phyloP scores from a whole-genome alignment of 352 stramenopile genomes.

The Phytophthora fragariaefolia region DNA sequence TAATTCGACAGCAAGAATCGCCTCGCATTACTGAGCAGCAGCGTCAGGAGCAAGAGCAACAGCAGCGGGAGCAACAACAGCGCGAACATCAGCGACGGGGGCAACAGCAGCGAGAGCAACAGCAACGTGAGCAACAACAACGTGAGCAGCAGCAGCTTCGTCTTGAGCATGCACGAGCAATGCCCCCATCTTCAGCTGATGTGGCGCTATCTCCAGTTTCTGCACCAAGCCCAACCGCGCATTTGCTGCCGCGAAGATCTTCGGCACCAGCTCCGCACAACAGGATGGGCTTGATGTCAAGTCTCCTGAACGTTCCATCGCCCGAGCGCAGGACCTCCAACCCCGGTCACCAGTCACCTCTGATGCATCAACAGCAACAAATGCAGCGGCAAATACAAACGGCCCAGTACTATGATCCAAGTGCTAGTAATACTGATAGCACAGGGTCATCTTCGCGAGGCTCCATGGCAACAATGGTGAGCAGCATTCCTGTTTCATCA shows the following conservation, averaged over 20 bases:
- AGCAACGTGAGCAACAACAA: conserved; percentile 24
- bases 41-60: conserved; percentile 17
- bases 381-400: conserved; percentile 41
- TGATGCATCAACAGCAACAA: conserved; percentile 50
- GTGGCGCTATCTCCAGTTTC: conserved; percentile 34
- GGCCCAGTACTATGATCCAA: conserved; percentile 47
- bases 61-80: conserved; percentile 12
- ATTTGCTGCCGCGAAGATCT: conserved; percentile 57
- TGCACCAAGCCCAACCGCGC: conserved; percentile 59
- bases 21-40: conserved; percentile 34
- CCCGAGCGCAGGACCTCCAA: conserved; percentile 54
- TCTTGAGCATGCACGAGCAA: conserved; percentile 31
- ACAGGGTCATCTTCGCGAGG: conserved; percentile 15
- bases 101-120: conserved; percentile 22
- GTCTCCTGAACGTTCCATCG: conserved; percentile 75
- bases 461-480: conserved; percentile 40
- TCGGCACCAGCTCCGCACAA: conserved; percentile 36
- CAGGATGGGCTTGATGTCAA: conserved; percentile 82
- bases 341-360: conserved; percentile 48
- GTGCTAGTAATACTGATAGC: conserved; percentile 25
- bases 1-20: conserved; percentile 51
- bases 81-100: conserved; percentile 10
- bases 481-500: conserved; percentile 39
- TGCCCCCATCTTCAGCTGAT: conserved; percentile 33
- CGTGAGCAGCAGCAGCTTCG: conserved; percentile 36